Evolutionary conservation across 768 basidiomycete genomes (phyloP).

Genomic region (Mycena amicta): DNA sequence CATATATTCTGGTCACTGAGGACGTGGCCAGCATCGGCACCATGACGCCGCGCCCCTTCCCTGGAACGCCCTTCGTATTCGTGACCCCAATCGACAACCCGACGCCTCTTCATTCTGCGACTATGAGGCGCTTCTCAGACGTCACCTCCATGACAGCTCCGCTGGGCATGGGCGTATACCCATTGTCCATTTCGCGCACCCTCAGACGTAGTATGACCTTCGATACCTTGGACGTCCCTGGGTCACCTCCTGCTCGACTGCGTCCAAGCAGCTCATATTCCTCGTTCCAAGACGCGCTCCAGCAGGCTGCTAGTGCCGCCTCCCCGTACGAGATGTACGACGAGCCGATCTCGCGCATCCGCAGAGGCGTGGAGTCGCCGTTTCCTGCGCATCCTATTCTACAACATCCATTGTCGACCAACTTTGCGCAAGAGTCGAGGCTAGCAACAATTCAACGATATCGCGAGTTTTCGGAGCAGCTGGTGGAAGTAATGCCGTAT

Average conservation of each 20-base stretch:
- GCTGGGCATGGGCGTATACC: neutral
- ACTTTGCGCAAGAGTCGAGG: constrained; percentile 5
- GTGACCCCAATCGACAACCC: constrained; percentile 17
- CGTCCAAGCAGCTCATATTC: constrained; percentile 10
- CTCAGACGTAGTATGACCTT: constrained; percentile 16
- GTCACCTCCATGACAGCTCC: constrained; percentile 20
- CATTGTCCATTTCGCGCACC: constrained; percentile 15
- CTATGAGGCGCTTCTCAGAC: constrained; percentile 13
- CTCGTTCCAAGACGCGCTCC: constrained; percentile 6
- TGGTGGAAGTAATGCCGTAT: constrained; percentile 18
- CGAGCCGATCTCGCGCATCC: constrained; percentile 10
- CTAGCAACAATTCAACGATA: constrained; percentile 20
- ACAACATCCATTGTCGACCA: constrained; percentile 10
- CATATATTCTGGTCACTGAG: constrained; percentile 19
- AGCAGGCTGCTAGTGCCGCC: neutral
- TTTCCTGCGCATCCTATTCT: constrained; percentile 14
- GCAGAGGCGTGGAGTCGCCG: constrained; percentile 18
- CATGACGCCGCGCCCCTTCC: neutral
- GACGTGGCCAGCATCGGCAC: neutral
- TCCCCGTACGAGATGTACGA: constrained; percentile 18
- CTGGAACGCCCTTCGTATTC: constrained; percentile 18
- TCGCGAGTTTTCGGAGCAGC: constrained; percentile 21
- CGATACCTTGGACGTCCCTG: constrained; percentile 1
- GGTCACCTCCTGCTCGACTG: constrained; percentile 7
- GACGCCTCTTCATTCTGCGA: constrained; percentile 6